Conservation (phyloP, 2,329 filamentous ascomycete species). For the Pseudocercospora fuligena region DNA sequence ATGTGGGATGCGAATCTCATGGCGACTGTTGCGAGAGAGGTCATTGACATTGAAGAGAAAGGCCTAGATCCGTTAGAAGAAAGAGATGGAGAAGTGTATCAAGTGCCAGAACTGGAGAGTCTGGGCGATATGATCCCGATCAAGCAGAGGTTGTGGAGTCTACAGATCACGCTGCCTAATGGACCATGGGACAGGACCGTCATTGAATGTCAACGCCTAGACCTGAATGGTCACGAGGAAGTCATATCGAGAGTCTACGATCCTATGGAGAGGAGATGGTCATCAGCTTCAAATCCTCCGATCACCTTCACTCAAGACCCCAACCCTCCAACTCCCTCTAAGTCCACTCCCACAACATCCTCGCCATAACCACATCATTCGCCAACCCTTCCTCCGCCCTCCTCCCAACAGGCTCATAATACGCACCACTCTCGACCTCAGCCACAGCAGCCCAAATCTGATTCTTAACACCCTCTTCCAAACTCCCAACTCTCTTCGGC, state of each 20-base stretch:
- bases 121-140: not conserved
- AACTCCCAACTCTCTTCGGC: slow-evolving; percentile 16
- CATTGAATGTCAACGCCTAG: not conserved
- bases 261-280: not conserved
- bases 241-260: not conserved
- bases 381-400: slow-evolving; percentile 35
- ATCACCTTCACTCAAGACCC: slow-evolving; percentile 8
- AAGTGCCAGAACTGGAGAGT: not conserved
- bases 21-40: slow-evolving; percentile 4
- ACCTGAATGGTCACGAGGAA: not conserved
- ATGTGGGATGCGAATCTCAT: not conserved
- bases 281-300: not conserved
- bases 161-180: not conserved
- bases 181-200: not conserved
- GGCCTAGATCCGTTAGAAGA: not conserved
- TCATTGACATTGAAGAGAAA: not conserved
- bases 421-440: slow-evolving; percentile 37
- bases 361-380: slow-evolving; percentile 39
- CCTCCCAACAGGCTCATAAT: slow-evolving; percentile 44
- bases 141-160: not conserved
- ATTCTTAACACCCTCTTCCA: slow-evolving; percentile 29
- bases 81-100: not conserved
- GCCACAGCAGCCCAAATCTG: slow-evolving; percentile 33
- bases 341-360: slow-evolving; percentile 43
- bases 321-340: slow-evolving; percentile 31